Base-by-base conservation (phyloP, 1,139 yeast genomes). In the Candida gigantensis region DNA sequence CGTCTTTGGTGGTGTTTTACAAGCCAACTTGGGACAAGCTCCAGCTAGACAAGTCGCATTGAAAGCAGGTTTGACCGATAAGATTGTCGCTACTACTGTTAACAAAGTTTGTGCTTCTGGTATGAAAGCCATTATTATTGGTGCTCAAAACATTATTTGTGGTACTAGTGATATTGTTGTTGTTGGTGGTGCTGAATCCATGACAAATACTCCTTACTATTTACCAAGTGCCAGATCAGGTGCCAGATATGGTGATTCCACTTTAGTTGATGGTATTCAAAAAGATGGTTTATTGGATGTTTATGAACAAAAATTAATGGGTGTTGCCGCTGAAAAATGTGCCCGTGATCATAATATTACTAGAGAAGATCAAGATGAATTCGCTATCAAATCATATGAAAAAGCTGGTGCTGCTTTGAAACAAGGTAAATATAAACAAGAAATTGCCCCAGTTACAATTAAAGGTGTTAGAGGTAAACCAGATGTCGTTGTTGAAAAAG, bases 21-120 rank as follows among this genome's bases (percentile, higher is more conserved):
- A 87, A 55, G 97, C 97, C 49, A 88, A 88, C 56, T 81, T 88
- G 41, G 98, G 98, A 46, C 98, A 92, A 68, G 92, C 92, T 45
- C 97, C 97, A 32, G 98, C 97, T 30, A 84, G 97, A 66, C 98
- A 92, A 69, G 97, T 92, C 40, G 97, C 96, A 12, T 58, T 90
- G 50, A 84, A 82, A 59, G 86, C 97, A 17, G 97, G 97, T 15
- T 72, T 92, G 37, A 77, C 88, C 34, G 79, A 83, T 47, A 68
- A 77, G 44, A 79, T 87, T 37, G 84, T 88, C 34, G 95, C 96
- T 42, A 79, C 96, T 41, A 84, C 97, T 38, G 77, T 92, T 50
- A 92, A 92, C 78, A 92, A 92, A 71, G 97, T 92, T 40, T 92
- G 98, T 73, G 97, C 98, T 29, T 85, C 96, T 13, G 97, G 97